Percentiles rank a stretch among this genome's conserved stretches.
Conservation (phyloP, 2,329 filamentous ascomycete genomes). For the Kalmusia sp. region DNA sequence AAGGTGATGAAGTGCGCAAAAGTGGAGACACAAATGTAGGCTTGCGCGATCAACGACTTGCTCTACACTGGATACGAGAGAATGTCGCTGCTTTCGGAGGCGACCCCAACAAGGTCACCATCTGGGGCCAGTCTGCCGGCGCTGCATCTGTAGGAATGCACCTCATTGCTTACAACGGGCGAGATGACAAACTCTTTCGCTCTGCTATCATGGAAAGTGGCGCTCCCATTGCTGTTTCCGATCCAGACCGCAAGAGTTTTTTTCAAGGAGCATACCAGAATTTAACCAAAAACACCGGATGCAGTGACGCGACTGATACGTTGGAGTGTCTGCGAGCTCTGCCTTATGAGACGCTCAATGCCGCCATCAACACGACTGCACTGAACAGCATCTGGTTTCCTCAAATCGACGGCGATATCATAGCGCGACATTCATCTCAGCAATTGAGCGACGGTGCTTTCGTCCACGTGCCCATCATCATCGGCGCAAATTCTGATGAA, state of each 20-base stretch:
- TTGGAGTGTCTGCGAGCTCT: conserved; percentile 62
- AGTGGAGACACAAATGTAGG: conserved; percentile 56
- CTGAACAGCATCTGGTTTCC: conserved; percentile 47
- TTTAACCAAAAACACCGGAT: conserved; percentile 13
- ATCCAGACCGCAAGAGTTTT: not conserved
- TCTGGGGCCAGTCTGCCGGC: conserved; percentile 54
- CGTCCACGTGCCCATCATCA: conserved; percentile 68
- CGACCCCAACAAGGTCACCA: conserved; percentile 52
- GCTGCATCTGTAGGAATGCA: conserved; percentile 53
- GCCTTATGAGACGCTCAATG: conserved; percentile 65
- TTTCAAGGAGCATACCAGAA: not conserved
- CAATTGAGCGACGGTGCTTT: conserved; percentile 66
- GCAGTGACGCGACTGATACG: conserved; percentile 28
- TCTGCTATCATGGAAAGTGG: conserved; percentile 56
- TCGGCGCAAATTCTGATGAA: conserved; percentile 71
- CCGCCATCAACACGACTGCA: conserved; percentile 56
- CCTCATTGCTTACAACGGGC: conserved; percentile 56
- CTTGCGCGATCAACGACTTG: conserved; percentile 53
- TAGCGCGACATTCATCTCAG: conserved; percentile 59
- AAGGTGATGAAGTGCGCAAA: conserved; percentile 39
- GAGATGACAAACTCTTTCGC: conserved; percentile 57
- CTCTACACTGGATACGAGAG: conserved; percentile 54
- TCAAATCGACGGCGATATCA: conserved; percentile 63
- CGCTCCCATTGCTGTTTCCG: conserved; percentile 35
- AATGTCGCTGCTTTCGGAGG: conserved; percentile 54